Conservation (phyloP, 345 rosid species). For the Pistacia integerrima region DNA sequence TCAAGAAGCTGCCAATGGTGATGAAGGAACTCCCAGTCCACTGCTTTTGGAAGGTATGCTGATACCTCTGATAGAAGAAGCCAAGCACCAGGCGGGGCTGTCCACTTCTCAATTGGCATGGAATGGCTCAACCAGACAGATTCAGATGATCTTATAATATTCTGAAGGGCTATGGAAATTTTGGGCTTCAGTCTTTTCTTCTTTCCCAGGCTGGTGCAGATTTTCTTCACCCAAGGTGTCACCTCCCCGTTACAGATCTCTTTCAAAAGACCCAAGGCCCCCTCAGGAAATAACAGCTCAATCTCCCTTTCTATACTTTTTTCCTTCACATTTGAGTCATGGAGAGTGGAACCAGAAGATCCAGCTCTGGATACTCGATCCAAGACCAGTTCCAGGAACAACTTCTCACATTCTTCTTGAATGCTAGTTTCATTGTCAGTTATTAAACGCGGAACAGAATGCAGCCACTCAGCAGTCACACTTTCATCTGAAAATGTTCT, state of each 20-base stretch:
- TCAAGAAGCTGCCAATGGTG: constrained; percentile 91
- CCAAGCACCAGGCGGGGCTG: constrained; percentile 96
- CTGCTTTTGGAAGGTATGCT: constrained; percentile 60
- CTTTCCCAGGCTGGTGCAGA: constrained; percentile 81
- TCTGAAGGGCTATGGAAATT: constrained; percentile 69
- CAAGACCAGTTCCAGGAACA: constrained; percentile 83
- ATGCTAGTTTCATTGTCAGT: constrained; percentile 86
- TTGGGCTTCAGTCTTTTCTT: constrained; percentile 70
- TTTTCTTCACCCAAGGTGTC: constrained; percentile 85
- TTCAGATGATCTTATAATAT: constrained; percentile 74
- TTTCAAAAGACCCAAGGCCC: constrained; percentile 60
- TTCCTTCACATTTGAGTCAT: constrained; percentile 27
- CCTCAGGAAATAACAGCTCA: constrained; percentile 54
- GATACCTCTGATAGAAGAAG: constrained; percentile 95
- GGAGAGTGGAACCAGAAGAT: constrained; percentile 27
- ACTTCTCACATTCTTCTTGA: constrained; percentile 92
- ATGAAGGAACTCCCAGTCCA: constrained; percentile 93
- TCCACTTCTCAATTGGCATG: constrained; percentile 80
- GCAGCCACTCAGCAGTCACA: constrained; percentile 84
- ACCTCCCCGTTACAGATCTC: constrained; percentile 78
- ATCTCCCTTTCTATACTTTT: constrained; percentile 50
- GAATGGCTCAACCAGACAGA: constrained; percentile 77
- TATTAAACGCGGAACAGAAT: constrained; percentile 82
- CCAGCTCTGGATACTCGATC: constrained; percentile 69
- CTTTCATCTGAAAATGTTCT: constrained; percentile 63